These are phyloP conservation scores for Syncephalis plumigaleata DNA, from an alignment of 371 early-diverging fungal genomes.

Conservation along the genomic window DNA sequence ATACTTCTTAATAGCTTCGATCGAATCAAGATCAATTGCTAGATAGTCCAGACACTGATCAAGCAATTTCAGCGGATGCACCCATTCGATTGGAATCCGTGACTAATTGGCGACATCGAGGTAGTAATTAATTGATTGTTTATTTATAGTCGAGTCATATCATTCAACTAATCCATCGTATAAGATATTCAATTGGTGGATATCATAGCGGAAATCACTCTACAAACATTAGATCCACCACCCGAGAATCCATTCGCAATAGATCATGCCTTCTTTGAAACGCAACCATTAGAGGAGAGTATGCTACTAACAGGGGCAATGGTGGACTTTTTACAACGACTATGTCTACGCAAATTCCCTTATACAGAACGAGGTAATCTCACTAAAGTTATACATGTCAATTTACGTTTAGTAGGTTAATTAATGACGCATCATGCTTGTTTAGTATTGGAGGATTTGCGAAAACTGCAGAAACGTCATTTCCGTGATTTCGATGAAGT, in stretches of 20 bases:
- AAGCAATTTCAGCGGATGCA: neutral
- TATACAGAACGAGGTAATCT: constrained; percentile 25
- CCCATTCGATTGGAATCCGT: constrained; percentile 1
- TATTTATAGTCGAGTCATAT: neutral
- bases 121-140: neutral
- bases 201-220: constrained; percentile 47
- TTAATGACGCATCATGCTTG: neutral
- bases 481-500: constrained; percentile 18
- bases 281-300: constrained; percentile 35
- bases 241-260: constrained; percentile 55
- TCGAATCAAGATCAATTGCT: constrained; percentile 32
- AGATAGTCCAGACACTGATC: neutral
- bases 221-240: constrained; percentile 26
- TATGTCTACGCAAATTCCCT: constrained; percentile 27
- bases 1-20: constrained; percentile 18
- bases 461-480: constrained; percentile 16
- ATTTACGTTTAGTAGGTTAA: neutral
- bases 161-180: too few relatives aligned
- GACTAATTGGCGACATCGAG: neutral
- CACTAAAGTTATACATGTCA: neutral
- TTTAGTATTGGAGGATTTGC: constrained; percentile 18
- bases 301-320: constrained; percentile 46
- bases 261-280: constrained; percentile 33
- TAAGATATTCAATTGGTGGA: constrained; percentile 61
- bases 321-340: constrained; percentile 37